phyloP scores from a whole-genome alignment of 1,284 basidiomycete species.

The Waitea zeae region DNA sequence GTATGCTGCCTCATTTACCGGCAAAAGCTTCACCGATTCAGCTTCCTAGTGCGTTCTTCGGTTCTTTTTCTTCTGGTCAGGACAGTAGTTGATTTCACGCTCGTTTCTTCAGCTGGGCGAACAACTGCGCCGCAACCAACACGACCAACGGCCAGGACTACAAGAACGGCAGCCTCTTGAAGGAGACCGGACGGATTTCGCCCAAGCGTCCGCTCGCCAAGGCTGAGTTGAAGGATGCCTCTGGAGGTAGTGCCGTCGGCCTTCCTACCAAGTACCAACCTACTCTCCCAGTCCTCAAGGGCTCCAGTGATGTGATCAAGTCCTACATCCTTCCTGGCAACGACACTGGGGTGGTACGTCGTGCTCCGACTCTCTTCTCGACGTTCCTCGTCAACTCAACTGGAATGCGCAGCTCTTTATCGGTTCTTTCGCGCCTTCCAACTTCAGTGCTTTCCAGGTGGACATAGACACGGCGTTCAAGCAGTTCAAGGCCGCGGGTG shows the following conservation, averaged over 20 bases:
- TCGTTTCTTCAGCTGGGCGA: slow-evolving; percentile 38
- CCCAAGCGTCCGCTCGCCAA: slow-evolving; percentile 14
- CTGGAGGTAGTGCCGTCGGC: slow-evolving; percentile 21
- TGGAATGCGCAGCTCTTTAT: slow-evolving; percentile 32
- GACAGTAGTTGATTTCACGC: background rate
- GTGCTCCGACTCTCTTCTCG: slow-evolving; percentile 2
- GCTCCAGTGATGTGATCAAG: slow-evolving; percentile 36
- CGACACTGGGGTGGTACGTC: slow-evolving; percentile 38
- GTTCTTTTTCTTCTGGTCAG: background rate
- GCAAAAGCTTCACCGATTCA: slow-evolving; percentile 29
- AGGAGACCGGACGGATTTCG: slow-evolving; percentile 4
- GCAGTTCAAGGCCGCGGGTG: slow-evolving; percentile 27
- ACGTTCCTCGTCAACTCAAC: background rate
- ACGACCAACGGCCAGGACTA: slow-evolving; percentile 38
- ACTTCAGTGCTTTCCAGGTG: slow-evolving; percentile 32
- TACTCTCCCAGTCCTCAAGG: slow-evolving; percentile 23
- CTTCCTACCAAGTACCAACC: slow-evolving; percentile 33
- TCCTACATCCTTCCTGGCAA: slow-evolving; percentile 39
- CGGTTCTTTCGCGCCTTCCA: slow-evolving; percentile 33
- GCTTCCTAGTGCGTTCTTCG: slow-evolving; percentile 29
- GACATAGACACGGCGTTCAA: slow-evolving; percentile 29
- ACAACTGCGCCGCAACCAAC: slow-evolving; percentile 37
- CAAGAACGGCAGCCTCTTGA: slow-evolving; percentile 10
- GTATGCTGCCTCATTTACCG: slow-evolving; percentile 29
- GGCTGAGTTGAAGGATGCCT: slow-evolving; percentile 26